Percentiles rank a stretch among this genome's conserved stretches.
Evolutionary conservation across 2,329 filamentous ascomycete genomes (phyloP).

Genomic region (Ceratocystis huliohia): DNA sequence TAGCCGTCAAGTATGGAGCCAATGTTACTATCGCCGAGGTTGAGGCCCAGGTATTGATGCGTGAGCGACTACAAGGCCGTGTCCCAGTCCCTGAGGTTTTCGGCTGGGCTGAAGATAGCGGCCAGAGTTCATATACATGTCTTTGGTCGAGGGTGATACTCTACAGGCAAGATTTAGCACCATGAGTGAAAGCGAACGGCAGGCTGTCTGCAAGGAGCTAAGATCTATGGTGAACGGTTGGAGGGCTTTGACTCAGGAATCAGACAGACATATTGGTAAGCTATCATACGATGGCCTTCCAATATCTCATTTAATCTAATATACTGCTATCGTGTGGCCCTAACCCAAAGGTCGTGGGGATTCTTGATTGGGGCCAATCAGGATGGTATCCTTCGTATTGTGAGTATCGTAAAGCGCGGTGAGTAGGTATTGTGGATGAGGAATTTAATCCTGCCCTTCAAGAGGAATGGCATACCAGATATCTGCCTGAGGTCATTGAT

Average conservation of each 20-base stretch:
- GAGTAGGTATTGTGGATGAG: neutral
- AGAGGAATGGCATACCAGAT: neutral
- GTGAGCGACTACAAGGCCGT: neutral
- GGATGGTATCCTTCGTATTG: neutral
- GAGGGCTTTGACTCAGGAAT: neutral
- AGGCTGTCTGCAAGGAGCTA: neutral
- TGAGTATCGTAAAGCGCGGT: neutral
- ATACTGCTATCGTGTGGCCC: neutral
- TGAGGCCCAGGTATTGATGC: neutral
- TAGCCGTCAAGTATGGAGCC: neutral
- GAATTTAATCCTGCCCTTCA: neutral
- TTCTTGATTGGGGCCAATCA: neutral
- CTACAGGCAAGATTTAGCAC: neutral
- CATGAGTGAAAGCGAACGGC: neutral
- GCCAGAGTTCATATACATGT: neutral
- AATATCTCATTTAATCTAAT: neutral
- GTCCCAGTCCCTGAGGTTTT: neutral
- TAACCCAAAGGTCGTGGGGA: neutral
- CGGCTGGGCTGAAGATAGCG: neutral
- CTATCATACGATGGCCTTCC: neutral
- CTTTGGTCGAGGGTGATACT: neutral
- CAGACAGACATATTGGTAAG: neutral
- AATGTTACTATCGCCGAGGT: neutral
- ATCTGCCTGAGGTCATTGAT: neutral
- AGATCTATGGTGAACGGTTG: neutral